Percentiles rank a stretch among this genome's conserved stretches.
These are phyloP conservation scores for Botryotinia narcissicola DNA, from an alignment of 2,329 filamentous ascomycete genomes.

Conservation along the genomic window DNA sequence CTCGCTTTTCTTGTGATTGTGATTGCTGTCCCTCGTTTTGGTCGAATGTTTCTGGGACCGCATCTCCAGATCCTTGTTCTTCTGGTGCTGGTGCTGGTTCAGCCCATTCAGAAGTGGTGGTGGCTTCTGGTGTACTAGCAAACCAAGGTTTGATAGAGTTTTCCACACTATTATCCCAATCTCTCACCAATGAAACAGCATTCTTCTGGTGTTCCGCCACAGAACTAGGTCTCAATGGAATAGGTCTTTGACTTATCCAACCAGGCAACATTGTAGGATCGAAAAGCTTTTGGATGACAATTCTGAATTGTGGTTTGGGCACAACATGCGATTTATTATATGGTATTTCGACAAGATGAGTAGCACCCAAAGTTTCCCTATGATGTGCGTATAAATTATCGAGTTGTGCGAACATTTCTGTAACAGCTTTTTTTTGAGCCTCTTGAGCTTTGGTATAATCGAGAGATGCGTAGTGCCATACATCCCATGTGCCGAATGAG, in stretches of 20 bases:
- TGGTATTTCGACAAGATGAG: background rate
- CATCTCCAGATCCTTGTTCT: background rate
- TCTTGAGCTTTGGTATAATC: conserved; percentile 25
- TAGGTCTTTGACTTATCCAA: conserved; percentile 47
- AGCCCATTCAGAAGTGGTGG: background rate
- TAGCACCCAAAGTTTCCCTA: conserved; percentile 12
- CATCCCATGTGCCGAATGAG: conserved; percentile 39
- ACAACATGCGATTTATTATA: background rate
- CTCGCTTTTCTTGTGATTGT: background rate
- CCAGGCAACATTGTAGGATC: conserved; percentile 55
- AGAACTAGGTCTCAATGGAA: conserved; percentile 46
- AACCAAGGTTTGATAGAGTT: conserved; percentile 46
- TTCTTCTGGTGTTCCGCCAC: conserved; percentile 54
- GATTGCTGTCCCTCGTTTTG: background rate
- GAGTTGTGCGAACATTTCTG: conserved; percentile 34
- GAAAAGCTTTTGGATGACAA: conserved; percentile 52
- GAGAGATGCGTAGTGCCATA: conserved; percentile 34
- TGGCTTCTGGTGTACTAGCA: conserved; percentile 25
- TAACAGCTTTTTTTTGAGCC: conserved; percentile 26
- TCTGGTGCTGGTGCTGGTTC: background rate
- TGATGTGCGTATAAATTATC: conserved; percentile 33
- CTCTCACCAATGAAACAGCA: conserved; percentile 48
- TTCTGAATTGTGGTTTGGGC: conserved; percentile 42
- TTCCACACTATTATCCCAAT: conserved; percentile 51
- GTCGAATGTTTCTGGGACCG: background rate